Conservation (phyloP, 305 asterid genomes). For the Rubia tinctorum region DNA sequence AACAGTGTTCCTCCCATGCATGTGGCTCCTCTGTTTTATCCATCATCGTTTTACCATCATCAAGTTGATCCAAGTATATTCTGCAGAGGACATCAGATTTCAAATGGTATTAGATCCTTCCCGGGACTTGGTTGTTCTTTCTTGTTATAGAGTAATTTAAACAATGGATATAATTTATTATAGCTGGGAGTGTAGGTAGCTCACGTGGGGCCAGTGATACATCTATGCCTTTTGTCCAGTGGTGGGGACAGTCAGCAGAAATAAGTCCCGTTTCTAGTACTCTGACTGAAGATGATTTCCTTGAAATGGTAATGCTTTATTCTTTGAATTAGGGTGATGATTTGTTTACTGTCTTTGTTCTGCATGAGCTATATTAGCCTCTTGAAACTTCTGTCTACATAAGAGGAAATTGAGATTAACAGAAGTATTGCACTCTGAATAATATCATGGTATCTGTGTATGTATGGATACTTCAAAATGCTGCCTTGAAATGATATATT, state of each 20-base stretch:
- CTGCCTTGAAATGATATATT: too few species aligned
- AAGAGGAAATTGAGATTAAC: neutral
- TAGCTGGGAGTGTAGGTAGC: constrained; percentile 34
- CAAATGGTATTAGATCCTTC: constrained; percentile 30
- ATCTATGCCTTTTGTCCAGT: constrained; percentile 32
- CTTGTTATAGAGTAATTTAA: constrained; percentile 31
- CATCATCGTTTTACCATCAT: constrained; percentile 54
- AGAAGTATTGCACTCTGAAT: too few species aligned
- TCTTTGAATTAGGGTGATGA: neutral
- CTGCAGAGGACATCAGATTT: constrained; percentile 44
- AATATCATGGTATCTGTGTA: too few species aligned
- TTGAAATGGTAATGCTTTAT: constrained; percentile 69
- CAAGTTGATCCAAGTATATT: constrained; percentile 62
- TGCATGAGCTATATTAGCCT: neutral
- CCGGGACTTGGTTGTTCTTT: constrained; percentile 33
- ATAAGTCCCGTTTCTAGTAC: constrained; percentile 44
- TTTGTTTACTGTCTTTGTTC: neutral
- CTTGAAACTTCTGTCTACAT: neutral
- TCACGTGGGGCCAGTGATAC: constrained; percentile 21
- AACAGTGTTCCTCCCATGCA: constrained; percentile 39
- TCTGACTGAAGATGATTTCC: constrained; percentile 85
- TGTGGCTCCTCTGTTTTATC: constrained; percentile 47
- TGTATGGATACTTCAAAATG: too few species aligned
- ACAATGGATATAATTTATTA: constrained; percentile 34
- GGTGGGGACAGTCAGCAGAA: constrained; percentile 54